Evolutionary conservation across 441 rosid species (phyloP), one percentile per base, ranked within the genome.

Genomic region (Monsonia emarginata): DNA sequence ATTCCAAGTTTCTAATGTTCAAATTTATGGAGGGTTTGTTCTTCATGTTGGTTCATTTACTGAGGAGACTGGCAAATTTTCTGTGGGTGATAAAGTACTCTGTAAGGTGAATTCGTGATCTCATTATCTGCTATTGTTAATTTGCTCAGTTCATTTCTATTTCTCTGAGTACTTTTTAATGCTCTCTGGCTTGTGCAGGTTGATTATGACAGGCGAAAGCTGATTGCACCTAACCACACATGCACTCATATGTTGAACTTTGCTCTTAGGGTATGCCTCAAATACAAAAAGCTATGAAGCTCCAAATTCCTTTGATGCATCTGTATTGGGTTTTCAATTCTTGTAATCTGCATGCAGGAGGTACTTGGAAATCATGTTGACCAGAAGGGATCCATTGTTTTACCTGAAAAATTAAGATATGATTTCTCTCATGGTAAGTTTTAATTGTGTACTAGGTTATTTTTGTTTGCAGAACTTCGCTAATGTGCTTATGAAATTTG

Each of bases 171-270:
- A 22, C 38, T 46, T 63, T 25, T 56, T 0, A 61, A 30, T 63
- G 27, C 40, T 74, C 54, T 65, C 27, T 73, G 21, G 34, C 34
- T 66, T 63, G 22, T 65, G 68, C 81, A 89, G 97, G 97, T 91
- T 79, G 97, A 95, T 74, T 95, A 91, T 75, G 87, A 82, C 19
- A 84, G 97, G 78, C 96, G 97, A 68, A 85, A 68, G 57, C 90
- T 85, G 65, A 85, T 95, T 48, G 95, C 99, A 34, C 97, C 97
- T 19, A 91, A 91, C 75, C 99, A 95, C 78, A 95, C 97, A 50
- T 95, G 97, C 65, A 95, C 97, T 1, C 97, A 91, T 74, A 95
- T 95, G 96, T 67, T 95, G 85, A 95, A 95, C 80, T 95, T 84
- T 62, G 97, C 99, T 79, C 92, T 95, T 44, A 84, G 88, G 92